Conservation (phyloP, 208 protist genomes). For the Leishmania gerbilli region DNA sequence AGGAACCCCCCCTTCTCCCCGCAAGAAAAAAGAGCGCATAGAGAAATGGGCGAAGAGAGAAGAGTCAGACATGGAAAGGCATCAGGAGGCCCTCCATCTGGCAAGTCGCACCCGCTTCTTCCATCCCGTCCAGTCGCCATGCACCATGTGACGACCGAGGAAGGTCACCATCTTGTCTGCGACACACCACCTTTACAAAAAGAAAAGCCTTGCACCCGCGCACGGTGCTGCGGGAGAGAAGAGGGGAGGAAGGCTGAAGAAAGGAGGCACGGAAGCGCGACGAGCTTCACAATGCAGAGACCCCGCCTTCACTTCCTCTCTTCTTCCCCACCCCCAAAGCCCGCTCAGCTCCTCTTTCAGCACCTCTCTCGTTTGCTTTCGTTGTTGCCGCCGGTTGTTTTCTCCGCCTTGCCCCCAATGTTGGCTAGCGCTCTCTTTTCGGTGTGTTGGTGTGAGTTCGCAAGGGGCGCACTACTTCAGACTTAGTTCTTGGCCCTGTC, state of each 20-base stretch:
- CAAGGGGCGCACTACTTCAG: background rate
- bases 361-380: background rate
- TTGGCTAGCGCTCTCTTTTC: background rate
- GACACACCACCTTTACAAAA: background rate
- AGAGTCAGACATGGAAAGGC: background rate
- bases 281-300: background rate
- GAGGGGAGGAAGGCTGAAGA: background rate
- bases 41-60: constrained; percentile 4
- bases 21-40: background rate
- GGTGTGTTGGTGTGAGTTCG: background rate
- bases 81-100: background rate
- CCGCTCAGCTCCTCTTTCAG: background rate
- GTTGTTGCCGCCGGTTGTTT: background rate
- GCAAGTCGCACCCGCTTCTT: background rate
- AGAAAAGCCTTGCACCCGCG: background rate
- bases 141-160: background rate
- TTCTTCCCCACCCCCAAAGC: background rate
- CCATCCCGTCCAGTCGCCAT: background rate
- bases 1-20: background rate
- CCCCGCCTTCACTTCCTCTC: background rate
- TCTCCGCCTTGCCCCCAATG: background rate
- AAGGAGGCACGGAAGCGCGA: background rate
- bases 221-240: background rate
- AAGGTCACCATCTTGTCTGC: background rate
- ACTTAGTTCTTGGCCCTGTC: background rate